phyloP scores from a whole-genome alignment of 768 basidiomycete species.

The Podaxis sp. region DNA sequence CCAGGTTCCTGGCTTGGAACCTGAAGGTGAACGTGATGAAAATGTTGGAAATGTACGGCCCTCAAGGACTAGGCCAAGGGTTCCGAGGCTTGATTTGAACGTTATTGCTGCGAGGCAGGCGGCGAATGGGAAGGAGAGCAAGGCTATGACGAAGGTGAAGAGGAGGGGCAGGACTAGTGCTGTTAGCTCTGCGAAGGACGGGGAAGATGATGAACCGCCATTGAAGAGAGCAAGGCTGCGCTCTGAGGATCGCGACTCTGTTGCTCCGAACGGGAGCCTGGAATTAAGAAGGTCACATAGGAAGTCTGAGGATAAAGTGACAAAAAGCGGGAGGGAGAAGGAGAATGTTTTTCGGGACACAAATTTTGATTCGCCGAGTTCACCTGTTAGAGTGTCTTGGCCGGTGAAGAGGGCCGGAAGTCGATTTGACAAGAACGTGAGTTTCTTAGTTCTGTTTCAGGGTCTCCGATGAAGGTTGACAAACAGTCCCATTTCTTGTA shows the following conservation, averaged over 20 bases:
- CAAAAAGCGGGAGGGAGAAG: not conserved
- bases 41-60: not conserved
- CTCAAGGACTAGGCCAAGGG: not conserved
- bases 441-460: constrained; percentile 1
- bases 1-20: not conserved
- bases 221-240: constrained; percentile 20
- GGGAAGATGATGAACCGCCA: constrained; percentile 19
- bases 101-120: not conserved
- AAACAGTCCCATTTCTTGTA: not conserved
- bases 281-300: not conserved
- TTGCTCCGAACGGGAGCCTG: constrained; percentile 7
- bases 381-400: constrained; percentile 15
- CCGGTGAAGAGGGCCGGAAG: constrained; percentile 17
- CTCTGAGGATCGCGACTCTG: constrained; percentile 6
- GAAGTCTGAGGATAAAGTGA: not conserved
- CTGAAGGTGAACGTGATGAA: not conserved
- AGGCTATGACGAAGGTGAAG: constrained; percentile 22
- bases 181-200: not conserved
- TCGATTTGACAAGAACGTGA: constrained; percentile 23
- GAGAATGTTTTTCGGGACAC: not conserved
- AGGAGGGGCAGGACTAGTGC: constrained; percentile 17
- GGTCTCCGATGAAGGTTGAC: not conserved
- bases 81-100: not conserved
- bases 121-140: constrained; percentile 12
- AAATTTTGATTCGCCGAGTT: not conserved